Percentiles rank a stretch among this genome's conserved stretches.
Conservation (phyloP, 345 rosid species). For the Populus euphratica region DNA sequence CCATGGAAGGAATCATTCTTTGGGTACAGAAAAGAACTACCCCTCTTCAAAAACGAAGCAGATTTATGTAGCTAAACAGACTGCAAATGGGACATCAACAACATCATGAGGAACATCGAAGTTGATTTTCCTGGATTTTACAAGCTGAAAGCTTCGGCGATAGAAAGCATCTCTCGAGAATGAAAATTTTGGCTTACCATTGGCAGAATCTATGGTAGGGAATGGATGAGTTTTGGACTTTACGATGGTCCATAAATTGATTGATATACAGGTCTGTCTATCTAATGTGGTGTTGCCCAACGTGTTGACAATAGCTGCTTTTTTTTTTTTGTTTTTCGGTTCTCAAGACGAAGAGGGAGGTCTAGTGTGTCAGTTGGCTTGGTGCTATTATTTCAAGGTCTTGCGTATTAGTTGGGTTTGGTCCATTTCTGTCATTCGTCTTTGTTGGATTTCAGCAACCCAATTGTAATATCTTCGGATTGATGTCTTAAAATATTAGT, state of each 20-base stretch:
- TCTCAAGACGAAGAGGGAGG: background rate
- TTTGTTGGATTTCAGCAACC: conserved; percentile 2
- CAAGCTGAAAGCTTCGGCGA: background rate
- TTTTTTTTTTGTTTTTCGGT: background rate
- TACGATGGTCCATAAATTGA: background rate
- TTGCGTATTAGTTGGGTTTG: conserved; percentile 1
- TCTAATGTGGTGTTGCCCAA: background rate
- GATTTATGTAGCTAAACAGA: conserved; percentile 94
- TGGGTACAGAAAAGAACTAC: conserved; percentile 57
- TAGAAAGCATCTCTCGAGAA: background rate
- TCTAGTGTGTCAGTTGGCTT: background rate
- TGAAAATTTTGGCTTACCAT: conserved; percentile 4
- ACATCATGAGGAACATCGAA: conserved; percentile 12
- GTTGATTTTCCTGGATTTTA: background rate
- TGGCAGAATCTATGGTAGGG: background rate
- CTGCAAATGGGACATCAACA: conserved; percentile 33
- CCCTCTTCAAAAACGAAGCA: conserved; percentile 67
- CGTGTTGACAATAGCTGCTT: conserved; percentile 1
- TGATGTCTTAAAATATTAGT: conserved; percentile 6
- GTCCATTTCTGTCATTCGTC: background rate
- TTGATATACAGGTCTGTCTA: background rate
- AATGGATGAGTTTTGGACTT: background rate
- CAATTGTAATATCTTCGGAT: conserved; percentile 14
- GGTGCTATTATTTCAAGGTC: background rate
- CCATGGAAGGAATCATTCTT: conserved; percentile 69